Evolutionary conservation across 164 flowering plant genomes (phyloP).

Genomic region (Hamamelis virginiana): DNA sequence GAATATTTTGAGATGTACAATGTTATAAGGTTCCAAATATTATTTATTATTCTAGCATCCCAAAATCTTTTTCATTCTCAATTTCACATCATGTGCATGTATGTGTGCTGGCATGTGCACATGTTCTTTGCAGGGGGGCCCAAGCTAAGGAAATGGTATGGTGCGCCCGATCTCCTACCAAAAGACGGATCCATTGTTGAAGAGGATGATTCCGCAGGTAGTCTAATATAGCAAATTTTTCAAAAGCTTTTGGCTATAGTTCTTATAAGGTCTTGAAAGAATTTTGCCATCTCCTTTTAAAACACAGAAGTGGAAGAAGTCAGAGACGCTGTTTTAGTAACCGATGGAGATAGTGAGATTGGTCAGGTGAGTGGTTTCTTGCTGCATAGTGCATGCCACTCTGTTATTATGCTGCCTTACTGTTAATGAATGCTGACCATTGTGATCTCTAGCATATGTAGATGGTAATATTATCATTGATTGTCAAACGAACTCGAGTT

Average conservation of each 20-base stretch:
- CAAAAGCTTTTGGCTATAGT: not conserved
- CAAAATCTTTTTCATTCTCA: too few relatives aligned
- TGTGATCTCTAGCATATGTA: constrained; percentile 37
- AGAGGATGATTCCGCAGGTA: constrained; percentile 58
- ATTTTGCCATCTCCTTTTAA: constrained; percentile 8
- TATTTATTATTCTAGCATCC: too few relatives aligned
- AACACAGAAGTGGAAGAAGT: constrained; percentile 52
- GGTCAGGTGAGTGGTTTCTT: constrained; percentile 60
- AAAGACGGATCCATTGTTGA: constrained; percentile 55
- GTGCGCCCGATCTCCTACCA: constrained; percentile 75
- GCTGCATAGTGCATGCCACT: not conserved
- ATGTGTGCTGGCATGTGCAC: not conserved
- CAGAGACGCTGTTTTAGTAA: constrained; percentile 86
- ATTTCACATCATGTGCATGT: too few relatives aligned
- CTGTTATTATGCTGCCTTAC: not conserved
- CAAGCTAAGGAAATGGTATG: constrained; percentile 96
- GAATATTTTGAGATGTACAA: too few relatives aligned
- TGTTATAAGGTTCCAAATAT: too few relatives aligned
- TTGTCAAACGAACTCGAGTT: constrained; percentile 72
- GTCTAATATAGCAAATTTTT: not conserved
- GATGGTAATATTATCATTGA: constrained; percentile 86
- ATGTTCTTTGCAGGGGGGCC: constrained; percentile 69
- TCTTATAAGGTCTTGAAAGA: constrained; percentile 2
- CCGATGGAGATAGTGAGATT: constrained; percentile 89
- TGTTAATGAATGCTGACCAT: constrained; percentile 13